Conservation (phyloP, 176 grass and related monocot species). For the maize (Zea mays) region DNA sequence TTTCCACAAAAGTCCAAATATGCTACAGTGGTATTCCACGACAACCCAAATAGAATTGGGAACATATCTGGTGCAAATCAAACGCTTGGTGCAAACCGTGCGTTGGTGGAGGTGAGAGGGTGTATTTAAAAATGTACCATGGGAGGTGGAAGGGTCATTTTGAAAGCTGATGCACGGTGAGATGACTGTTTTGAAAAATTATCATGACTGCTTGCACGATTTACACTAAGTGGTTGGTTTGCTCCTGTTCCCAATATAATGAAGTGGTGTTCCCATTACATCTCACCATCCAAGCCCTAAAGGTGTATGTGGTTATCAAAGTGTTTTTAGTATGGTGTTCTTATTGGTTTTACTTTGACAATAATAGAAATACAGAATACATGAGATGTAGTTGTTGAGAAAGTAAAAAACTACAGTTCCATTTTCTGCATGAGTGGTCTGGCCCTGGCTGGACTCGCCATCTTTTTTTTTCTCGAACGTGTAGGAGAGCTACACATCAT, state of each 20-base stretch:
- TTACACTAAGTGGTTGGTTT: too few species aligned
- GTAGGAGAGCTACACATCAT: too few species aligned
- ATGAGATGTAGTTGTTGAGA: conserved; percentile 13
- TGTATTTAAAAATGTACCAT: too few species aligned
- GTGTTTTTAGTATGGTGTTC: conserved; percentile 22
- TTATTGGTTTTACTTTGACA: conserved; percentile 13
- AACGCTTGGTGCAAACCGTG: too few species aligned
- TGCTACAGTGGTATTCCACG: not conserved
- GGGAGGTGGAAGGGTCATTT: too few species aligned
- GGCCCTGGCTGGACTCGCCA: not conserved
- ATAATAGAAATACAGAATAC: not conserved
- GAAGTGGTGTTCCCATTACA: conserved; percentile 3
- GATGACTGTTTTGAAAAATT: too few species aligned
- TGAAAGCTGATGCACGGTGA: too few species aligned
- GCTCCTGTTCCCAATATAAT: not conserved
- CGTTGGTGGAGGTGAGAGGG: too few species aligned
- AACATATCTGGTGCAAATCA: too few species aligned
- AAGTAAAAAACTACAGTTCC: not conserved
- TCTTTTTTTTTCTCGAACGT: not conserved
- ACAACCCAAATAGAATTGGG: not conserved
- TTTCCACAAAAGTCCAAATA: not conserved
- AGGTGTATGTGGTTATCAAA: conserved; percentile 1
- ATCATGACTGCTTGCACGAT: too few species aligned
- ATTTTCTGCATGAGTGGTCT: not conserved
- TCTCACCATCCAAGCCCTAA: not conserved